phyloP scores from a whole-genome alignment of 208 protist genomes.

The Trypanosoma avium region DNA sequence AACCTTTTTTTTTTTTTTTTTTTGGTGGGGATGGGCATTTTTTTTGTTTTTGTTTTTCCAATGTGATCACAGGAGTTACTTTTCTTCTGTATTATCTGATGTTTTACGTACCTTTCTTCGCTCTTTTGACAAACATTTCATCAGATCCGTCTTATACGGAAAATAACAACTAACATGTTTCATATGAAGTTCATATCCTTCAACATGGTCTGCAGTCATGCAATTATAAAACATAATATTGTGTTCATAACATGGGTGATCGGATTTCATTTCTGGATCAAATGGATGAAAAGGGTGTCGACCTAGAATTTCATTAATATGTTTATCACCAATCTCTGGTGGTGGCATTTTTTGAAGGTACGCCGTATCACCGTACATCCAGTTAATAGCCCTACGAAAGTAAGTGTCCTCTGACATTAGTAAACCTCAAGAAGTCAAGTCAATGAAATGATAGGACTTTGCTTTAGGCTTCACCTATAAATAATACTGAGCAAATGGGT shows the following conservation, averaged over 20 bases:
- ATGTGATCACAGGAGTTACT: no score
- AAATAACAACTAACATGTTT: constrained; percentile 88
- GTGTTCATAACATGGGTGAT: constrained; percentile 59
- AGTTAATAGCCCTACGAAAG: constrained; percentile 79
- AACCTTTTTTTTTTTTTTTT: neutral
- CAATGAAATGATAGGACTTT: no score
- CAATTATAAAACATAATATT: constrained; percentile 77
- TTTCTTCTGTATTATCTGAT: neutral
- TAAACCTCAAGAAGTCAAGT: neutral
- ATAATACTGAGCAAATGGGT: no score
- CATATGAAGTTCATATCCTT: constrained; percentile 80
- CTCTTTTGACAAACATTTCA: constrained; percentile 81
- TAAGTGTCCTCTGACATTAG: constrained; percentile 64
- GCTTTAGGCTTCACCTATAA: no score
- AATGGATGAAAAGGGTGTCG: constrained; percentile 87
- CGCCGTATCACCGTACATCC: constrained; percentile 84
- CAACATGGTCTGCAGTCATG: constrained; percentile 76
- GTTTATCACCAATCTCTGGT: constrained; percentile 70
- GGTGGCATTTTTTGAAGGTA: constrained; percentile 64
- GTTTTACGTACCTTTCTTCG: constrained; percentile 43
- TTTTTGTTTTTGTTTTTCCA: no score
- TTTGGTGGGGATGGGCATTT: no score
- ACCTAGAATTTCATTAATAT: constrained; percentile 87
- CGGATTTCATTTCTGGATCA: constrained; percentile 62
- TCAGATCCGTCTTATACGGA: constrained; percentile 84